A percentile compares a stretch with the other conserved stretches of the same genome.
These are phyloP conservation scores for Penicillium goetzii DNA, from an alignment of 495 filamentous ascomycete species.

Conservation along the genomic window DNA sequence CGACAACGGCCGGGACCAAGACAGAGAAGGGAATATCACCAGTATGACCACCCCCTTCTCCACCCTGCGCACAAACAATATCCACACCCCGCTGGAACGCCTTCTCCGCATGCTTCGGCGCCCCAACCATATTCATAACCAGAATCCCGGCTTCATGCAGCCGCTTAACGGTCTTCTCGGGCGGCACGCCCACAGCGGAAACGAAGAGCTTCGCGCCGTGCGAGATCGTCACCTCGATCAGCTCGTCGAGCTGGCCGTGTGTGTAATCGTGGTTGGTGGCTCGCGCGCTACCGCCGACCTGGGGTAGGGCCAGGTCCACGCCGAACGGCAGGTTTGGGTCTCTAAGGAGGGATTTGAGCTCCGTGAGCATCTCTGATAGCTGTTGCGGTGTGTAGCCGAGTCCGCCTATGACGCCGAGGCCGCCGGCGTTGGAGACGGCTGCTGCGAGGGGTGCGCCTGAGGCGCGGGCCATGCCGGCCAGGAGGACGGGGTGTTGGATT, in stretches of 20 bases:
- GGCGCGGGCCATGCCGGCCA: slow-evolving; percentile 87
- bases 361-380: slow-evolving; percentile 77
- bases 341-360: slow-evolving; percentile 71
- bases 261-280: slow-evolving; percentile 95
- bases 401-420: slow-evolving; percentile 82
- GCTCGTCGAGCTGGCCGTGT: slow-evolving; percentile 75
- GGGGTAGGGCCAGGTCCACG: slow-evolving; percentile 84
- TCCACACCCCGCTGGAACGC: slow-evolving; percentile 80
- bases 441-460: slow-evolving; percentile 78
- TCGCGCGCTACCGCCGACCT: slow-evolving; percentile 76
- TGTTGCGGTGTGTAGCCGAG: slow-evolving; percentile 82
- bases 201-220: slow-evolving; percentile 83
- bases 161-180: slow-evolving; percentile 64
- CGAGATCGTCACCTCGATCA: slow-evolving; percentile 77
- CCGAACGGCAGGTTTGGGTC: slow-evolving; percentile 75
- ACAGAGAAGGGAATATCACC: slow-evolving; percentile 74
- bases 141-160: slow-evolving; percentile 76
- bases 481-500: slow-evolving; percentile 81
- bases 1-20: slow-evolving; percentile 74
- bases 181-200: slow-evolving; percentile 80
- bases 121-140: slow-evolving; percentile 96
- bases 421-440: slow-evolving; percentile 86
- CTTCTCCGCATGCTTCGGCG: slow-evolving; percentile 84
- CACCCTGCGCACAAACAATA: slow-evolving; percentile 82
- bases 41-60: slow-evolving; percentile 80